Base-by-base conservation (phyloP, 768 basidiomycete genomes). In the Trametes elegans region DNA sequence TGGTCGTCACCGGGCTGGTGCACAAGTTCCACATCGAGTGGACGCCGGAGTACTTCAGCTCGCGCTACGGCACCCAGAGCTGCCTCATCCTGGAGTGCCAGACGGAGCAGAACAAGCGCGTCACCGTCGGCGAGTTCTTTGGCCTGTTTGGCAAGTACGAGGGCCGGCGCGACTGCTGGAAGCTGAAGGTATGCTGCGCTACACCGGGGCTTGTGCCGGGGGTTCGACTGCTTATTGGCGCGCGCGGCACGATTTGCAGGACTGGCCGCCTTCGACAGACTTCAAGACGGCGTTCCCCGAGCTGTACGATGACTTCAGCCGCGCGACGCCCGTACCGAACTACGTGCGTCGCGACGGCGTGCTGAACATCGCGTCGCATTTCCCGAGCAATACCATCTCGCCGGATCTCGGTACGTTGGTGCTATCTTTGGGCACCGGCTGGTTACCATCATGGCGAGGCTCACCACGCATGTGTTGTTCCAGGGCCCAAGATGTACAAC, bases 401-500 rank as follows among this genome's bases (percentile, higher is more conserved):
- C 91, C 91, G 16, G 93, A 93, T 66, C 77, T 93, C 11, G 85
- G 88, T 90, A 63, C 42, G 80, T 68, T 16, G 13, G 19, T 18
- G 24, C 28, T 13, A 40, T 29, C 42, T 34, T 23, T 45, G 24
- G 51, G 24, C 61, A 41, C 66, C 57, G 44, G 61, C 62, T 32
- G 54, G 53, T 49, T 62, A 14, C 27, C n/a, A 5, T 48, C n/a
- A 34, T 19, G 36, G 16, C 1, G 32, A 23, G 38, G 39, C 29
- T 50, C 10, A 50, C 40, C 29, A n/a, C n/a, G n/a, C 13, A 35
- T 38, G 40, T 40, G 9, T 39, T 40, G 62, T 18, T 64, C 63
- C 62, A 85, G 92, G 93, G 3, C 94, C 94, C 1, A 97, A 96
- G 73, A 89, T 95, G 90, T 97, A 97, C 71, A 94, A 92, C 60